phyloP scores from a whole-genome alignment of 148 eudicot genomes.

The Camellia japonica region DNA sequence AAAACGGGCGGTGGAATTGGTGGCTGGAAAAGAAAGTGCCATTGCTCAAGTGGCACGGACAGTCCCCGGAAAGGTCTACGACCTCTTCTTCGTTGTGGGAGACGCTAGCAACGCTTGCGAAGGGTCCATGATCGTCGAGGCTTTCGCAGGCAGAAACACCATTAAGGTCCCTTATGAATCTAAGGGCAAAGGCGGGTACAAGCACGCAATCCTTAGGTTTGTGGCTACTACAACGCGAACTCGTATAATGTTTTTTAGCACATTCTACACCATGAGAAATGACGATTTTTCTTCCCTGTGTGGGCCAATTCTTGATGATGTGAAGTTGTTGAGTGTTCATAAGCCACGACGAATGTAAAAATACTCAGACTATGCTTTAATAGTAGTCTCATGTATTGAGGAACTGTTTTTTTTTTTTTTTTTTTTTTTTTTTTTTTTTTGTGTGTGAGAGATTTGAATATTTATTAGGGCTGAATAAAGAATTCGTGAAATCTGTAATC shows the following conservation, averaged over 20 bases:
- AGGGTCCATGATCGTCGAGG: slow-evolving; percentile 40
- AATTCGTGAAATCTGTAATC: too few species aligned
- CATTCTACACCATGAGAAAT: slow-evolving; percentile 25
- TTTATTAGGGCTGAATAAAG: too few species aligned
- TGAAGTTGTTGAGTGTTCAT: slow-evolving; percentile 22
- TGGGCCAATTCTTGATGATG: slow-evolving; percentile 53
- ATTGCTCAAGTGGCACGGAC: slow-evolving; percentile 38
- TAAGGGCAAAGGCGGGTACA: slow-evolving; percentile 39
- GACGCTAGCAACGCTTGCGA: slow-evolving; percentile 41
- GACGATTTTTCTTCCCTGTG: slow-evolving; percentile 34
- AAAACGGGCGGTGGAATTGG: slow-evolving; percentile 23
- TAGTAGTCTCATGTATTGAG: neutral
- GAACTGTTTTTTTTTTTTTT: too few species aligned
- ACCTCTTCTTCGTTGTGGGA: slow-evolving; percentile 34
- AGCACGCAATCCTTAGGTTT: slow-evolving; percentile 29
- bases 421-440: too few species aligned
- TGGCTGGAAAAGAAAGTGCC: slow-evolving; percentile 43
- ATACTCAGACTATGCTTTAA: neutral
- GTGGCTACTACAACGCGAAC: slow-evolving; percentile 22
- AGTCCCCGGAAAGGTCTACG: slow-evolving; percentile 12
- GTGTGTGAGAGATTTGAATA: too few species aligned
- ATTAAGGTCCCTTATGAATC: slow-evolving; percentile 27
- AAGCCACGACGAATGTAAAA: neutral
- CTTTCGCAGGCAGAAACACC: slow-evolving; percentile 31
- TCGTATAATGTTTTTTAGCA: slow-evolving; percentile 38